Conservation (phyloP, 805 yeast species). For the Vanderwaltozyma yarrowii region DNA sequence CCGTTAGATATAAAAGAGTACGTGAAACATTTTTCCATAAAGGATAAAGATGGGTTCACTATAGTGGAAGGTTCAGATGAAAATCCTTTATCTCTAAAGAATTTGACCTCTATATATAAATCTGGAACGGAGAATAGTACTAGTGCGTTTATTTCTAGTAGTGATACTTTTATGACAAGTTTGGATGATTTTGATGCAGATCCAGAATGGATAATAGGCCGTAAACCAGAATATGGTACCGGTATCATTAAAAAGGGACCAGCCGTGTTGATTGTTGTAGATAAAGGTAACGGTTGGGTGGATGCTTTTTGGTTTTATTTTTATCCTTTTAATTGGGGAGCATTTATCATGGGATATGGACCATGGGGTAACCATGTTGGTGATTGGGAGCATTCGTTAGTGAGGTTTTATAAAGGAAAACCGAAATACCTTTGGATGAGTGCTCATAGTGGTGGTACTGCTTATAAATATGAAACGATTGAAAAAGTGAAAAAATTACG, state of each 20-base stretch:
- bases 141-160: constrained; percentile 13
- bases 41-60: constrained; percentile 35
- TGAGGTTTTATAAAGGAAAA: constrained; percentile 68
- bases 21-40: constrained; percentile 55
- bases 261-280: constrained; percentile 71
- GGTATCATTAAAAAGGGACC: constrained; percentile 74
- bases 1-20: constrained; percentile 74
- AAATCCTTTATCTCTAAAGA: constrained; percentile 22
- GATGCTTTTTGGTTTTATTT: constrained; percentile 96
- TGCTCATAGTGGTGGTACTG: constrained; percentile 97
- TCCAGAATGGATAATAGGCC: constrained; percentile 84
- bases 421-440: constrained; percentile 92
- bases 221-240: constrained; percentile 57
- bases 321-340: constrained; percentile 89
- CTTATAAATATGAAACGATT: constrained; percentile 65
- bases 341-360: constrained; percentile 94
- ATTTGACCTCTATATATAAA: constrained; percentile 8
- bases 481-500: constrained; percentile 49
- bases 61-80: constrained; percentile 12
- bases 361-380: constrained; percentile 97
- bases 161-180: constrained; percentile 40
- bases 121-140: constrained; percentile 6
- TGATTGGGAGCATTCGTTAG: constrained; percentile 95
- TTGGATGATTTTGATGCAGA: constrained; percentile 56
- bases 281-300: constrained; percentile 89